Evolutionary conservation across 2,329 filamentous ascomycete genomes (phyloP), one percentile per base, ranked within the genome.

Genomic region (Paracoccidioides brasiliensis): DNA sequence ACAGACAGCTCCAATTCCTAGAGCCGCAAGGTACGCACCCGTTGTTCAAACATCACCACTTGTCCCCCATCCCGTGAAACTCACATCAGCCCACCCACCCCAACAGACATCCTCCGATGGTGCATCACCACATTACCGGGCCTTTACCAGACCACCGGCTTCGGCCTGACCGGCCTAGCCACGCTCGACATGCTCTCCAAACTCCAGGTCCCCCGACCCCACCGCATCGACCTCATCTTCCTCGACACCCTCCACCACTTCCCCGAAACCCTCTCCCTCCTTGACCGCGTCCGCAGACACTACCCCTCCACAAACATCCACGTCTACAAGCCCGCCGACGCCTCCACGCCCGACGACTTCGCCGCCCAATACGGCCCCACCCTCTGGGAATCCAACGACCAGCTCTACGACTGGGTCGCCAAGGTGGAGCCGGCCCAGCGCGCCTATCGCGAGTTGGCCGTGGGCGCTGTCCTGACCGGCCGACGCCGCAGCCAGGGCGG

Each of bases 401-500:
- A 96, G 66, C 80, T 91, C 66, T 98, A 98, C 74, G 93, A 98
- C 78, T 97, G 88, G 79, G 79, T 93, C 60, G 93, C 90, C 74
- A 98, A 98, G 78, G 93, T 98, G 51, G 93, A 98, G 77, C 93
- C 93, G 14, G 88, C 90, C 55, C 85, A 95, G 74, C 84, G 93
- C 59, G 89, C 93, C 5, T 97, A 96, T 73, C 78, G 84, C 15
- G 86, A 95, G 60, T 81, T 97, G 57, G 82, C 86, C 65, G 90
- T 97, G 56, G 85, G 86, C 56, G 93, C 93, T 54, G 88, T 97
- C 53, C 78, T 98, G 61, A 98, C 93, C 48, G 93, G 93, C 54
- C 88, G 93, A 57, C 83, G 93, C 59, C 83, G 88, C 62, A 94
- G 88, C 60, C 93, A 98, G 74, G 93, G 93, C 59, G 91, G 90